Percentiles rank a stretch among this genome's conserved stretches.
These are phyloP conservation scores for Cutaneotrichosporon cutaneum DNA, from an alignment of 1,284 basidiomycete species.

Conservation along the genomic window DNA sequence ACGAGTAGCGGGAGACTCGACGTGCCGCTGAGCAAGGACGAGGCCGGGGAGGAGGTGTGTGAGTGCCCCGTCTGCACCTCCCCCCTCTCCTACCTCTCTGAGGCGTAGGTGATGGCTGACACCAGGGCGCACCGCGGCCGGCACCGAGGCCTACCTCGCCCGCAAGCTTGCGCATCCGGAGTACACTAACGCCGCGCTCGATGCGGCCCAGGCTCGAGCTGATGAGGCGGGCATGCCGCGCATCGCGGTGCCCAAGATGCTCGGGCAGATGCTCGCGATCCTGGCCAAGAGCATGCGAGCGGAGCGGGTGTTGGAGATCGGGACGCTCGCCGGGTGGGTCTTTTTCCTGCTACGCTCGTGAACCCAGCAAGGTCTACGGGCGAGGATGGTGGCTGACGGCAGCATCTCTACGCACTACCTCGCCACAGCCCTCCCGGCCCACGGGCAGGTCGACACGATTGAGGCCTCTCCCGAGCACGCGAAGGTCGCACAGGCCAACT, in stretches of 20 bases:
- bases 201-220: conserved; percentile 25
- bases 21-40: not conserved
- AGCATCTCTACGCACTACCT: conserved; percentile 39
- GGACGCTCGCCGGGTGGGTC: conserved; percentile 46
- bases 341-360: too few species aligned
- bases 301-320: conserved; percentile 44
- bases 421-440: conserved; percentile 34
- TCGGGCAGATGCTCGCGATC: conserved; percentile 44
- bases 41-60: conserved; percentile 12
- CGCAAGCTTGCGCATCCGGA: conserved; percentile 26
- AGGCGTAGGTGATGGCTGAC: too few species aligned
- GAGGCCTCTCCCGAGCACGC: conserved; percentile 39
- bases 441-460: conserved; percentile 48
- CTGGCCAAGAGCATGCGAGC: conserved; percentile 36
- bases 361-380: too few species aligned
- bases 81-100: too few species aligned
- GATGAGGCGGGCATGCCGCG: conserved; percentile 36
- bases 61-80: not conserved
- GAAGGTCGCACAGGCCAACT: conserved; percentile 39
- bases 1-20: not conserved
- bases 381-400: too few species aligned
- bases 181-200: conserved; percentile 27
- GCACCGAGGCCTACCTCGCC: conserved; percentile 36
- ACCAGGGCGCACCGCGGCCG: conserved; percentile 22
- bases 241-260: conserved; percentile 30